phyloP scores from a whole-genome alignment of 331 rosid genomes.

The Prunus yedoensis region DNA sequence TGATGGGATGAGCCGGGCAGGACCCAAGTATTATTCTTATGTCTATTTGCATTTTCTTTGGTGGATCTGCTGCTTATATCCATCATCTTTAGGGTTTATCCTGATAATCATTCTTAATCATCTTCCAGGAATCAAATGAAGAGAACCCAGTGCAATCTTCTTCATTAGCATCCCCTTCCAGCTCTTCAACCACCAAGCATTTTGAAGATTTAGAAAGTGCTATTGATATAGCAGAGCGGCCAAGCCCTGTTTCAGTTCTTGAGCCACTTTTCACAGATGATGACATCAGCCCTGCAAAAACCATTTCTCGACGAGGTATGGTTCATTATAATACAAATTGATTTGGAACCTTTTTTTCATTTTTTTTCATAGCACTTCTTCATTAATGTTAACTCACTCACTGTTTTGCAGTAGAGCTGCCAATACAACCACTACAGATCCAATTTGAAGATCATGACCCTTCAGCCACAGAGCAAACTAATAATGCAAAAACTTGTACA shows the following conservation, averaged over 20 bases:
- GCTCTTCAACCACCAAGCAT: conserved; percentile 37
- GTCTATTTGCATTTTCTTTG: neutral
- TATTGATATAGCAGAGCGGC: conserved; percentile 53
- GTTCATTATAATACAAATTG: conserved; percentile 3
- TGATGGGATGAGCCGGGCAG: neutral
- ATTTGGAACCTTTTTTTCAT: neutral
- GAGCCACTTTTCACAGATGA: conserved; percentile 66
- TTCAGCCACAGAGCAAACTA: conserved; percentile 43
- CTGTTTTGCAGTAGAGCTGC: conserved; percentile 45
- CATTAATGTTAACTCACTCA: conserved; percentile 15
- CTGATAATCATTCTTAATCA: conserved; percentile 7
- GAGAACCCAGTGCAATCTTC: conserved; percentile 46
- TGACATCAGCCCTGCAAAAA: conserved; percentile 44
- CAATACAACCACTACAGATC: conserved; percentile 51
- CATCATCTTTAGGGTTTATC: neutral
- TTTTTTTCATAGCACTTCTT: neutral
- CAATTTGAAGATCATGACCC: conserved; percentile 63
- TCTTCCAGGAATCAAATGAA: conserved; percentile 45
- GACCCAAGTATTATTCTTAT: neutral
- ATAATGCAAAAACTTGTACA: conserved; percentile 33
- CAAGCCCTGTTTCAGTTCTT: conserved; percentile 92
- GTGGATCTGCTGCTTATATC: neutral
- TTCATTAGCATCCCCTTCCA: conserved; percentile 50
- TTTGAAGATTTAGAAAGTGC: conserved; percentile 45
- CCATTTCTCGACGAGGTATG: conserved; percentile 50